Evolutionary conservation across 169 alveolate genomes (phyloP).

Genomic region (Cyclospora cayetanensis): DNA sequence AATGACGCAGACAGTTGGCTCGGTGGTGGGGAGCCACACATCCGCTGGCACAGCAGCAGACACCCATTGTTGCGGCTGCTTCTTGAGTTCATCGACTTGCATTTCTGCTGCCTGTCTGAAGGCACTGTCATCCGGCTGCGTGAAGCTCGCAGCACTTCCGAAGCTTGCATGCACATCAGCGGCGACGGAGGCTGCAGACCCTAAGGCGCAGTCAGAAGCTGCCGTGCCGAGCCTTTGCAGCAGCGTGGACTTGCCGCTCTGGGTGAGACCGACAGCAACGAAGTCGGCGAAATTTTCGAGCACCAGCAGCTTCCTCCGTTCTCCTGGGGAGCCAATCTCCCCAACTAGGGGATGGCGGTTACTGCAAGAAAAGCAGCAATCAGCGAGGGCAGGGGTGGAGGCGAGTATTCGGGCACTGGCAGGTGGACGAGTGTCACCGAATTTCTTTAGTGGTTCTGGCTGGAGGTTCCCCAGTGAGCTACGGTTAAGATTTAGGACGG

Average conservation of each 20-base stretch:
- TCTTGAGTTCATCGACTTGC: neutral
- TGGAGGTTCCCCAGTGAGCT: too few relatives aligned
- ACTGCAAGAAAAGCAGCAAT: constrained; percentile 1
- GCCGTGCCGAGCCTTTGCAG: constrained; percentile 51
- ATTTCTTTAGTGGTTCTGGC: too few relatives aligned
- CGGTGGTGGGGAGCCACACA: constrained; percentile 56
- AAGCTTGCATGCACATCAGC: neutral
- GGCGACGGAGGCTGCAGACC: neutral
- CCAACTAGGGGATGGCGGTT: constrained; percentile 46
- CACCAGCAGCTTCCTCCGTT: constrained; percentile 49
- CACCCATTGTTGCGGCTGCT: constrained; percentile 18
- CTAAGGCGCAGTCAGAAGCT: neutral
- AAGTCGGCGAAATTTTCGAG: constrained; percentile 37
- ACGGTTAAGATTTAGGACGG: too few relatives aligned
- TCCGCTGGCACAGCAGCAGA: constrained; percentile 50
- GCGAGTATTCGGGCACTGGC: too few relatives aligned
- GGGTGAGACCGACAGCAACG: constrained; percentile 49
- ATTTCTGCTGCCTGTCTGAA: neutral
- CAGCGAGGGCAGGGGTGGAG: too few relatives aligned
- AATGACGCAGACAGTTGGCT: constrained; percentile 19
- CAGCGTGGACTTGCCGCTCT: constrained; percentile 66
- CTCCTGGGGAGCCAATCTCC: constrained; percentile 43
- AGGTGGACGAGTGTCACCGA: too few relatives aligned
- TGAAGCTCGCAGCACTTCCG: neutral
- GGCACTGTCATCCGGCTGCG: neutral